Evolutionary conservation across 768 basidiomycete species (phyloP), one percentile per base, ranked within the genome.

Genomic region (Porpolomopsis calyptriformis): DNA sequence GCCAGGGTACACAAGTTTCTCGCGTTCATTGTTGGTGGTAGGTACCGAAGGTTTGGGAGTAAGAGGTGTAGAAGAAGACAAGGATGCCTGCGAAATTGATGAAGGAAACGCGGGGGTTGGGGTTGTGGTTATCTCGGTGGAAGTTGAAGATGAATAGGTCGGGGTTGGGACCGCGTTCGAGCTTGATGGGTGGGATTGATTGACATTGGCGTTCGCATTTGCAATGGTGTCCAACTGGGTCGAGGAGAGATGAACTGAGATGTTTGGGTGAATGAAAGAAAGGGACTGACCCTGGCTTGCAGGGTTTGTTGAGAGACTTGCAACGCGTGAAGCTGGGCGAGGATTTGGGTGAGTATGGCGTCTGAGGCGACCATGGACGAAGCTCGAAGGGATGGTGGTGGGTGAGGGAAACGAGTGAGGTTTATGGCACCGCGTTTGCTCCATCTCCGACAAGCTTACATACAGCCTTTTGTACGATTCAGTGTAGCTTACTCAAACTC

Each of bases 1-100:
- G 4, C 80, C 80, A 6, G 89, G 88, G 59, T 96, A 96, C 18
- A 92, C 60, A 24, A 75, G 55, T 55, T 70, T 85, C 65, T 86
- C 85, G 49, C 82, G 71, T 46, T 84, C 82, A 58, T 71, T 84
- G 46, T 84, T 82, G 3, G 56, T 54, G 1, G 56, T 49, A 18
- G 49, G 45, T 4, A 52, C 8, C n/a, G n/a, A n/a, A n/a, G n/a
- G n/a, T n/a, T n/a, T n/a, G n/a, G 18, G 51, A 49, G 2, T 60
- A 58, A 4, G 57, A 53, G 31, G 67, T 52, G 7, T n/a, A n/a
- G n/a, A n/a, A n/a, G n/a, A n/a, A n/a, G n/a, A n/a, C n/a, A n/a
- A n/a, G n/a, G n/a, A n/a, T n/a, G n/a, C n/a, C n/a, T n/a, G n/a
- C n/a, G n/a, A n/a, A n/a, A n/a, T n/a, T n/a, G n/a, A n/a, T n/a